Evolutionary conservation across 495 filamentous ascomycete species (phyloP).

Genomic region (Paragyromitra xinjiangensis): DNA sequence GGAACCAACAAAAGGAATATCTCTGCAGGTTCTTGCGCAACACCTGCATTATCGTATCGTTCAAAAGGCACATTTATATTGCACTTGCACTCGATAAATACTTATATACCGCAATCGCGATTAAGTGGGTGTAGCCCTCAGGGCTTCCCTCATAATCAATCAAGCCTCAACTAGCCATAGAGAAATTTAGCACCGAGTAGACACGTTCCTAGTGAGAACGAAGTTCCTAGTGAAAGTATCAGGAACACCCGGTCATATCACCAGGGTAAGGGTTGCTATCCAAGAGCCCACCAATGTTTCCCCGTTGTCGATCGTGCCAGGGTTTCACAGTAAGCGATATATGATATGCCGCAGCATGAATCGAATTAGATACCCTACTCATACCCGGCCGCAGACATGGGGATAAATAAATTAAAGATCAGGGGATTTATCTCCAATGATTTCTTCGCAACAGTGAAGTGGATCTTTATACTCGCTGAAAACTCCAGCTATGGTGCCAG

Average conservation of each 20-base stretch:
- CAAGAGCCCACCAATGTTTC: neutral
- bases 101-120: neutral
- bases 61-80: neutral
- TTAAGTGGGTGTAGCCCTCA: neutral
- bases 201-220: neutral
- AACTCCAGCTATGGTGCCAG: conserved; percentile 1
- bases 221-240: neutral
- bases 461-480: neutral
- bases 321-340: neutral
- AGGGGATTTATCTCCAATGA: neutral
- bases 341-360: neutral
- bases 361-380: neutral
- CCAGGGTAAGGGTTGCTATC: neutral
- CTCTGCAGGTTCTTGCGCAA: neutral
- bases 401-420: neutral
- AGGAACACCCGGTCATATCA: neutral
- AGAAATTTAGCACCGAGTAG: neutral
- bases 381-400: neutral
- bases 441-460: neutral
- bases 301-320: conserved; percentile 6
- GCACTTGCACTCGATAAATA: neutral
- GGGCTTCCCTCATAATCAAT: neutral
- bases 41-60: neutral
- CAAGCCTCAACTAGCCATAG: neutral
- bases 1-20: conserved; percentile 1